Evolutionary conservation across 2,329 filamentous ascomycete species (phyloP).

Genomic region (Alternaria burnsii): DNA sequence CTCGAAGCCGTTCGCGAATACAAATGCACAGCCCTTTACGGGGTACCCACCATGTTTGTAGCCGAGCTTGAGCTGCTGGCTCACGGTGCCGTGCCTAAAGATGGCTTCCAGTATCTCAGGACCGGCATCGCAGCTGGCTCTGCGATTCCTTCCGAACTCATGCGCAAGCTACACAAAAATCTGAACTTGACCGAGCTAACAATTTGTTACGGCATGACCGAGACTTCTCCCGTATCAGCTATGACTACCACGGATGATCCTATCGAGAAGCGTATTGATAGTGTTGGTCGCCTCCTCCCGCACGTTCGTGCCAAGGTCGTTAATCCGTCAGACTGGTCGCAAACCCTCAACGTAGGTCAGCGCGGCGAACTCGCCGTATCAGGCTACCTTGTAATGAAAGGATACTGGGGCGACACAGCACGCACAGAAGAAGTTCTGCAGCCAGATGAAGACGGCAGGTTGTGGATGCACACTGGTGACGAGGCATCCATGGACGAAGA

Average conservation of each 20-base stretch:
- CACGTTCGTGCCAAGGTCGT: constrained; percentile 85
- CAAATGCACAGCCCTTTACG: constrained; percentile 76
- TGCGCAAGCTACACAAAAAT: constrained; percentile 75
- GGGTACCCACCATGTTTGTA: constrained; percentile 95
- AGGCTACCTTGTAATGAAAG: constrained; percentile 90
- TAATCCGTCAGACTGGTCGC: constrained; percentile 66
- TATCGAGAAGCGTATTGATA: constrained; percentile 73
- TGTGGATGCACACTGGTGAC: constrained; percentile 94
- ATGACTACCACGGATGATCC: constrained; percentile 86
- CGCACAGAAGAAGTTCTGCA: constrained; percentile 75
- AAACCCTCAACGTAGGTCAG: constrained; percentile 69
- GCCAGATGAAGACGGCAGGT: constrained; percentile 61
- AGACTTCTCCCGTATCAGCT: constrained; percentile 76
- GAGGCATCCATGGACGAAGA: constrained; percentile 85
- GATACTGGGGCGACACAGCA: constrained; percentile 80
- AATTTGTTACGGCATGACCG: constrained; percentile 97
- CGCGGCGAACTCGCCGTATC: constrained; percentile 82
- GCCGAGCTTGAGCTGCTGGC: constrained; percentile 82
- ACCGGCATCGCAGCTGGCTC: constrained; percentile 94
- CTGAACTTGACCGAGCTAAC: constrained; percentile 84
- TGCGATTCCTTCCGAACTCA: constrained; percentile 82
- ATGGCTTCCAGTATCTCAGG: constrained; percentile 70
- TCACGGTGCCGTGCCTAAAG: constrained; percentile 51
- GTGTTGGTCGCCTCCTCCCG: constrained; percentile 82
- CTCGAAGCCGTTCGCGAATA: constrained; percentile 71